These are phyloP conservation scores for Heimioporus sp. DNA, from an alignment of 768 basidiomycete species.

Conservation along the genomic window DNA sequence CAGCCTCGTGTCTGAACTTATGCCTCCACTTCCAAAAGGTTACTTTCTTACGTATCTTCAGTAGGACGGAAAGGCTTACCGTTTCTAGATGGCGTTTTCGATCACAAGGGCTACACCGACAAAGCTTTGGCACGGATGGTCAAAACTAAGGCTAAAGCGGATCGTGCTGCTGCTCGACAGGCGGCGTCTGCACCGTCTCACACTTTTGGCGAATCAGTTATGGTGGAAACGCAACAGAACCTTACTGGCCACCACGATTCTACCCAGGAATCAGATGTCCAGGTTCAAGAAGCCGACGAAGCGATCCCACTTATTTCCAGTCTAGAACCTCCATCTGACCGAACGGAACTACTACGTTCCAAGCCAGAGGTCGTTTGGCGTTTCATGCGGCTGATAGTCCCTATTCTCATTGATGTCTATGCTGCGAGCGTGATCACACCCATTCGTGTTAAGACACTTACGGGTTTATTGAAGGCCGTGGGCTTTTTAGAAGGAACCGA, in stretches of 20 bases:
- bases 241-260: slow-evolving; percentile 18
- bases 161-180: slow-evolving; percentile 68
- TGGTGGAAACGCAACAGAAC: slow-evolving; percentile 19
- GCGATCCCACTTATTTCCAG: slow-evolving; percentile 33
- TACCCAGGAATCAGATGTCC: slow-evolving; percentile 34
- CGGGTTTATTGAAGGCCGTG: slow-evolving; percentile 85
- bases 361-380: slow-evolving; percentile 74
- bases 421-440: slow-evolving; percentile 92
- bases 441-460: slow-evolving; percentile 86
- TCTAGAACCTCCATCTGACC: slow-evolving; percentile 40
- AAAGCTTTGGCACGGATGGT: slow-evolving; percentile 73
- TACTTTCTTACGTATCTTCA: slow-evolving; percentile 3
- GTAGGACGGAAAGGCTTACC: slow-evolving; percentile 1
- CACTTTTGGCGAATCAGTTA: slow-evolving; percentile 24
- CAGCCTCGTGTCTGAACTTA: slow-evolving; percentile 82
- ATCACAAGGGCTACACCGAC: slow-evolving; percentile 87
- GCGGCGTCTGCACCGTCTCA: slow-evolving; percentile 35
- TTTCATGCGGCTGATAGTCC: slow-evolving; percentile 87
- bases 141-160: slow-evolving; percentile 82
- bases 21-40: slow-evolving; percentile 95
- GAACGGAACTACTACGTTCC: slow-evolving; percentile 73
- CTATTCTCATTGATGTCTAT: slow-evolving; percentile 97
- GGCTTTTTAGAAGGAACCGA: slow-evolving; percentile 82
- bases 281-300: slow-evolving; percentile 43
- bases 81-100: slow-evolving; percentile 85